phyloP scores from a whole-genome alignment of 495 filamentous ascomycete genomes.

The Geopyxis carbonaria region DNA sequence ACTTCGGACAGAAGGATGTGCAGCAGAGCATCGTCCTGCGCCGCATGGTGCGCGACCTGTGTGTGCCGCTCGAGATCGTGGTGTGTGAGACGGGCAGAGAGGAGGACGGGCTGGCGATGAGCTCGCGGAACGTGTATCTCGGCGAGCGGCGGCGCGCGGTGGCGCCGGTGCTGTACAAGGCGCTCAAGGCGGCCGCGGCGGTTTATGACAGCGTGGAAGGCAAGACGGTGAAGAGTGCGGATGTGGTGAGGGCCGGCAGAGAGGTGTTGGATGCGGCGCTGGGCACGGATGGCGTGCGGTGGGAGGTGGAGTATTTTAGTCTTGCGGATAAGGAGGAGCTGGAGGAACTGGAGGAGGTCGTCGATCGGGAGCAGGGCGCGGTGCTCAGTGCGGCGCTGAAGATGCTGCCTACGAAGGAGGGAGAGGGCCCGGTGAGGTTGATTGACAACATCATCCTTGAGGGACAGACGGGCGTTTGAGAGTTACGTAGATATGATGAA shows the following conservation, averaged over 20 bases:
- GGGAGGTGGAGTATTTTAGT: slow-evolving; percentile 77
- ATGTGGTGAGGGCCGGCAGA: slow-evolving; percentile 4
- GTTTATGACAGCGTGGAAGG: slow-evolving; percentile 41
- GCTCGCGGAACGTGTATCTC: slow-evolving; percentile 85
- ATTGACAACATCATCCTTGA: slow-evolving; percentile 85
- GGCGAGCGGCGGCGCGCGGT: slow-evolving; percentile 53
- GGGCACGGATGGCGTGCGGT: slow-evolving; percentile 41
- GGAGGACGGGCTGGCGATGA: slow-evolving; percentile 74
- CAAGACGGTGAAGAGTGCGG: slow-evolving; percentile 23
- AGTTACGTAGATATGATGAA: too few species aligned
- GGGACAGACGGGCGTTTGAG: too few species aligned
- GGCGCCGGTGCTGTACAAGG: slow-evolving; percentile 50
- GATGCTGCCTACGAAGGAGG: slow-evolving; percentile 66
- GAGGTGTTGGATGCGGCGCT: slow-evolving; percentile 12
- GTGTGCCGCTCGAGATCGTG: slow-evolving; percentile 56
- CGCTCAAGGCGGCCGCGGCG: slow-evolving; percentile 52
- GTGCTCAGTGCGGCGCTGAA: slow-evolving; percentile 80
- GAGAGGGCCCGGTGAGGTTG: slow-evolving; percentile 65
- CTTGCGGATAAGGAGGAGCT: slow-evolving; percentile 73
- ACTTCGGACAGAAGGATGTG: slow-evolving; percentile 96
- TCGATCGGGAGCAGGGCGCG: slow-evolving; percentile 38
- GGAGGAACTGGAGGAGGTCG: slow-evolving; percentile 36
- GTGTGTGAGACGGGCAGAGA: slow-evolving; percentile 64
- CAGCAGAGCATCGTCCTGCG: slow-evolving; percentile 87
- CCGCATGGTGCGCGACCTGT: slow-evolving; percentile 75